phyloP scores from a whole-genome alignment of 192 early-diverging fungal genomes.

The Coemansia sp. region DNA sequence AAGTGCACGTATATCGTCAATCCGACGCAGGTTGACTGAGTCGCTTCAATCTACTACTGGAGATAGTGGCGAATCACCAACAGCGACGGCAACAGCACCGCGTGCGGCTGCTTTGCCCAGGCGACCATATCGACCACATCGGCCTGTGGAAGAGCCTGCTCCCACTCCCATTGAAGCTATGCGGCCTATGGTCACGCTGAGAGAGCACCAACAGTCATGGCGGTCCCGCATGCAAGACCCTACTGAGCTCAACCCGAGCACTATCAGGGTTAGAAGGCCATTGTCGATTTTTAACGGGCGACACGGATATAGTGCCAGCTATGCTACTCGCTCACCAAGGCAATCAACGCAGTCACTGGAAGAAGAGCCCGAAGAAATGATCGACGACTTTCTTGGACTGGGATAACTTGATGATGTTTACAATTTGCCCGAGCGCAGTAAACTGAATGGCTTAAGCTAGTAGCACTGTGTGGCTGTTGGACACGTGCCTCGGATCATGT shows the following conservation, averaged over 20 bases:
- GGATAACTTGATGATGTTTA: not conserved
- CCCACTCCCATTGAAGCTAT: not conserved
- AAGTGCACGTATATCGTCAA: not conserved
- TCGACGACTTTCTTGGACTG: not conserved
- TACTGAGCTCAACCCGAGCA: not conserved
- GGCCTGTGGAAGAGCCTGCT: not conserved
- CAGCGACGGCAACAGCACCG: not conserved
- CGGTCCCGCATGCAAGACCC: not conserved
- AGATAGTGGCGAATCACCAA: not conserved
- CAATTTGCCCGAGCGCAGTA: not conserved
- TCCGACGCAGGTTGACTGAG: not conserved
- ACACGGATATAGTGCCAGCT: not conserved
- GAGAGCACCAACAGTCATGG: not conserved
- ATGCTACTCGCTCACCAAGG: not conserved
- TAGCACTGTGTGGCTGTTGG: not conserved
- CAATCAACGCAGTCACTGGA: not conserved
- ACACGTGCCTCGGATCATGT: slow-evolving; percentile 7
- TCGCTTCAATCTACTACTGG: not conserved
- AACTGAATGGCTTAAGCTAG: not conserved
- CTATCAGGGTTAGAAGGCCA: not conserved
- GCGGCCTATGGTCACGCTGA: not conserved
- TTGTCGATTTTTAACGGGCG: not conserved
- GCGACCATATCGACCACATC: not conserved
- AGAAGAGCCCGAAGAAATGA: not conserved
- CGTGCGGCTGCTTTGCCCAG: not conserved